Base-by-base conservation (phyloP, 2,329 filamentous ascomycete genomes). In the Aureobasidium sp. region DNA sequence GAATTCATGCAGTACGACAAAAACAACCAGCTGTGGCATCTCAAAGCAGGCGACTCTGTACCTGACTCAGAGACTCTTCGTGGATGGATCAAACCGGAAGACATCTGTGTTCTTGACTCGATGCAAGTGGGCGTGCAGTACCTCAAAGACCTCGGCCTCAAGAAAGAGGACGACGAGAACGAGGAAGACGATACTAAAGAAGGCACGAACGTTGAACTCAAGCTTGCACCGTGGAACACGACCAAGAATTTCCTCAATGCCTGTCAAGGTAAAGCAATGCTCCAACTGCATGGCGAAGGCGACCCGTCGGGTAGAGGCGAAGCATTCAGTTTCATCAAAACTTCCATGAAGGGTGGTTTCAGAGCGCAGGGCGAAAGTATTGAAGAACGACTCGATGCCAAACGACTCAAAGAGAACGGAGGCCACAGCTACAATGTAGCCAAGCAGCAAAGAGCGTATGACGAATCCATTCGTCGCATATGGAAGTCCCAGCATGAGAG, bases 401-500 rank as follows among this genome's bases (percentile, higher is more conserved):
- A 94, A 68, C 77, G 78, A 64, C 74, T 80, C 61, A 85, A 84
- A 65, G 83, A 86, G 60, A 78, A 81, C 65, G 91, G 91, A 60
- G 94, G 94, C 0, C 94, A 99, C 74, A 92, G 90, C 67, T 99
- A 99, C 77, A 99, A 99, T 65, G 94, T 99, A 63, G 94, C 93
- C 70, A 87, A 89, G 66, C 94, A 99, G 72, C 90, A 97, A 69
- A 86, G 85, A 64, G 88, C 90, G 67, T 99, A 99, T 71, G 90
- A 95, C 66, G 87, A 92, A 57, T 90, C 90, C 23, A 96, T 99
- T 66, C 84, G 86, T 60, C 85, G 89, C 63, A 96, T 97, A 63
- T 99, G 94, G 94, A 86, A 90, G 63, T 86, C 88, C 65, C 93
- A 97, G 72, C 90, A 88, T 72, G 76, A 82, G 15, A 93, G 87